phyloP scores from a whole-genome alignment of 768 basidiomycete species.

The Suillus subluteus region DNA sequence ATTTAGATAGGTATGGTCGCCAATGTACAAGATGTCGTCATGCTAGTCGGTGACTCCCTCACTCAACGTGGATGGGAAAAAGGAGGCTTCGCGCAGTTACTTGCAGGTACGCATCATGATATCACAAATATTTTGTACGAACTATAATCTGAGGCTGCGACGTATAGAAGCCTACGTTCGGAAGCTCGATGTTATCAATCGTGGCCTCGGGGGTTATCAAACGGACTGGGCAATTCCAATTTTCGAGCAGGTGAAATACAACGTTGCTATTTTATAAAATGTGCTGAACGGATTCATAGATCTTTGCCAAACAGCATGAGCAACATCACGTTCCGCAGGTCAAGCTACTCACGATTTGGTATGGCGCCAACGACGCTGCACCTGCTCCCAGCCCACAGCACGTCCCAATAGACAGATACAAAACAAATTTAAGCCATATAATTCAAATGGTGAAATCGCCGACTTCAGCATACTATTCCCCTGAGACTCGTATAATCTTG shows the following conservation, averaged over 20 bases:
- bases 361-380: constrained; percentile 88
- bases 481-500: constrained; percentile 74
- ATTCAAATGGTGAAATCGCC: constrained; percentile 65
- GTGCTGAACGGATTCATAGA: constrained; percentile 37
- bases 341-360: constrained; percentile 84
- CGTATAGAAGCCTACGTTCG: constrained; percentile 71
- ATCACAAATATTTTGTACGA: background rate
- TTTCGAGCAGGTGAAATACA: constrained; percentile 62
- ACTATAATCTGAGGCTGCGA: constrained; percentile 5
- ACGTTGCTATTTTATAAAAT: too few species aligned
- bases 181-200: constrained; percentile 85
- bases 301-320: constrained; percentile 57
- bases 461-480: constrained; percentile 66
- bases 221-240: constrained; percentile 85
- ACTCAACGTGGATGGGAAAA: constrained; percentile 69
- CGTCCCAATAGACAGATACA: constrained; percentile 70
- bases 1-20: constrained; percentile 50
- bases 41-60: constrained; percentile 84
- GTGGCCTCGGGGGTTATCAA: constrained; percentile 85
- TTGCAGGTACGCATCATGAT: constrained; percentile 43
- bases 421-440: constrained; percentile 63
- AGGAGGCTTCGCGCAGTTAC: constrained; percentile 66
- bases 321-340: constrained; percentile 57
- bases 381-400: constrained; percentile 69
- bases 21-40: constrained; percentile 61